Conservation (phyloP, 129 eudicot genomes). For the Artemisia tridentata region DNA sequence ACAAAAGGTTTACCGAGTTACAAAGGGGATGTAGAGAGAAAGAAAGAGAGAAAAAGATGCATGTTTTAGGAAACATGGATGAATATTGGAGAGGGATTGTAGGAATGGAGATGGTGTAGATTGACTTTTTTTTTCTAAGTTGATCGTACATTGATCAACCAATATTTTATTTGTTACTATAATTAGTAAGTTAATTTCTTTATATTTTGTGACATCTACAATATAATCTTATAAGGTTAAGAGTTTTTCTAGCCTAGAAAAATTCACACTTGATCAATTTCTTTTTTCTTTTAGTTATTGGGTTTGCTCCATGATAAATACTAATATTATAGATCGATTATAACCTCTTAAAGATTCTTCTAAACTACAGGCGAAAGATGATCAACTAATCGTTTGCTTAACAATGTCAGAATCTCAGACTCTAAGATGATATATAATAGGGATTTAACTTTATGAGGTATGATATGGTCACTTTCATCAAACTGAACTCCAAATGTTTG, state of each 20-base stretch:
- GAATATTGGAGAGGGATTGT: constrained; percentile 56
- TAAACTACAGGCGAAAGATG: not conserved
- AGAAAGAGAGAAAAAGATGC: constrained; percentile 5
- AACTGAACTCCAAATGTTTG: too few species aligned
- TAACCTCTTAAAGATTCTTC: not conserved
- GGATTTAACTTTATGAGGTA: too few species aligned
- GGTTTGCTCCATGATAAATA: not conserved
- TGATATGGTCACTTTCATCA: too few species aligned
- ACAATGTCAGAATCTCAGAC: too few species aligned
- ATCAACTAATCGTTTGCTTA: too few species aligned
- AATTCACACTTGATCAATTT: not conserved
- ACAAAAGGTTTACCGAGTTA: constrained; percentile 17
- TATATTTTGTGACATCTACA: constrained; percentile 3
- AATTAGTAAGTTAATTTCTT: not conserved
- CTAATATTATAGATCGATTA: not conserved
- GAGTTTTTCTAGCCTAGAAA: constrained; percentile 9
- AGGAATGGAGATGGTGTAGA: constrained; percentile 35
- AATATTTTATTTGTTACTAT: constrained; percentile 15
- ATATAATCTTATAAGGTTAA: constrained; percentile 2
- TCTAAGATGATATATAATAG: too few species aligned
- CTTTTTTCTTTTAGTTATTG: not conserved
- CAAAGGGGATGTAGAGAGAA: constrained; percentile 21
- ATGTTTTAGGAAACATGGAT: constrained; percentile 19
- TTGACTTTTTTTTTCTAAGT: constrained; percentile 11
- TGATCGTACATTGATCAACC: constrained; percentile 14